Evolutionary conservation across 1,284 basidiomycete species (phyloP).

Genomic region (Calocybe gambosa): DNA sequence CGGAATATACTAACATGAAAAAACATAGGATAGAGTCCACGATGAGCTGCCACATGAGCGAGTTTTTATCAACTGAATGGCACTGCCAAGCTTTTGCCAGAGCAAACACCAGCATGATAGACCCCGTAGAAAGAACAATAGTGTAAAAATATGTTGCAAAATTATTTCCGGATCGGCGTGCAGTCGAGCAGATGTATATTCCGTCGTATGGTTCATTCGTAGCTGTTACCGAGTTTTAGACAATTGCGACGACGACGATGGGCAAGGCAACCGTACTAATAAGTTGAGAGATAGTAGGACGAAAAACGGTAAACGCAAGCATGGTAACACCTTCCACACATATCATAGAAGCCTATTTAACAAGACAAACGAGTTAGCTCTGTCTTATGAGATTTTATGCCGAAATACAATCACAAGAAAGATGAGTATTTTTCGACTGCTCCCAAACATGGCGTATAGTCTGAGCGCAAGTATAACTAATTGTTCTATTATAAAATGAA

Average conservation of each 20-base stretch:
- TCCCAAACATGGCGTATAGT: background rate
- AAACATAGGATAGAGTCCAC: background rate
- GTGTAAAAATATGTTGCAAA: background rate
- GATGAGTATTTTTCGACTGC: background rate
- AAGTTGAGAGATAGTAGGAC: background rate
- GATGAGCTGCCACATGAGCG: background rate
- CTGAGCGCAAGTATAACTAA: background rate
- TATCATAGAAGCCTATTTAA: background rate
- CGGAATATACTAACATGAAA: background rate
- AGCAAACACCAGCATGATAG: background rate
- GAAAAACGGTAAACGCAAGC: background rate
- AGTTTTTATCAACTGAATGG: background rate
- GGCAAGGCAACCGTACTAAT: background rate
- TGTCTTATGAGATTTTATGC: background rate
- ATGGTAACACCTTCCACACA: background rate
- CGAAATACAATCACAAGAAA: background rate
- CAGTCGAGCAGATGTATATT: background rate
- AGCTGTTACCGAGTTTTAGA: background rate
- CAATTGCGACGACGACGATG: background rate
- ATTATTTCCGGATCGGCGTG: background rate
- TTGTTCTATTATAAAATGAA: background rate
- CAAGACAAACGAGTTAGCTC: background rate
- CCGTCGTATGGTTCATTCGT: background rate
- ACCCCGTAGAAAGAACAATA: background rate
- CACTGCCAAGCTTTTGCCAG: background rate